Base-by-base conservation (phyloP, 164 flowering plant genomes). In the Umbellularia californica region DNA sequence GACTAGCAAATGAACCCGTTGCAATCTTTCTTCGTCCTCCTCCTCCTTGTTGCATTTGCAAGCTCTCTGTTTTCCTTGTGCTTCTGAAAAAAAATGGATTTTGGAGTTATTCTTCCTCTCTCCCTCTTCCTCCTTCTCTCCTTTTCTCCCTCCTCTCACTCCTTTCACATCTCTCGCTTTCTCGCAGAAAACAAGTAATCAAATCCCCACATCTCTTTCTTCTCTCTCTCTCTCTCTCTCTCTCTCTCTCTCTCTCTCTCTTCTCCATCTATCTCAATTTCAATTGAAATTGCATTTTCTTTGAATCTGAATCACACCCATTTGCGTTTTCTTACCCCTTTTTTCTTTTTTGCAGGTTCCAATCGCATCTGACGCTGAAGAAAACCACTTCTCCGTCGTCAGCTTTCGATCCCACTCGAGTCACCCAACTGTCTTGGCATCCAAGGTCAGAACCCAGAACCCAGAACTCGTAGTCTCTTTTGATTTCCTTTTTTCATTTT, bases 391-490 rank as follows among this genome's bases (percentile, higher is more conserved):
- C 17, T 41, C 51, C 50, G 13, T 74, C 82, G 7, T 52, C 72
- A 55, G 68, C 81, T 12, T 83, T 90, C 76, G 90, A 93, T 83
- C 93, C 96, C n/a, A 83, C 90, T n/a, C 82, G 89, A 9, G 98
- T 90, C 74, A 89, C 85, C 65, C 93, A 89, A 69, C 91, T 91
- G 74, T 85, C 96, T 19, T 93, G 98, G 98, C 73, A 68, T 33
- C 96, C 98, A 66, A 91, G 93, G 93, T 91, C 28, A 41, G 15
- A 30, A 50, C 24, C 70, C 65, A 35, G 47, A 41, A 41, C 47
- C 9, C 47, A 41, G 47, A 41, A 62, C n/a, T 20, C 55, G 30
- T 69, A 68, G 33, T 51, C 50, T 24, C 23, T 6, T 6, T 75
- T 73, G 47, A 12, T 27, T 22, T 62, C 19, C 17, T 50, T 67